Evolutionary conservation across 2,329 filamentous ascomycete genomes (phyloP), one percentile per base, ranked within the genome.

Genomic region (Pseudocercospora fuligena): DNA sequence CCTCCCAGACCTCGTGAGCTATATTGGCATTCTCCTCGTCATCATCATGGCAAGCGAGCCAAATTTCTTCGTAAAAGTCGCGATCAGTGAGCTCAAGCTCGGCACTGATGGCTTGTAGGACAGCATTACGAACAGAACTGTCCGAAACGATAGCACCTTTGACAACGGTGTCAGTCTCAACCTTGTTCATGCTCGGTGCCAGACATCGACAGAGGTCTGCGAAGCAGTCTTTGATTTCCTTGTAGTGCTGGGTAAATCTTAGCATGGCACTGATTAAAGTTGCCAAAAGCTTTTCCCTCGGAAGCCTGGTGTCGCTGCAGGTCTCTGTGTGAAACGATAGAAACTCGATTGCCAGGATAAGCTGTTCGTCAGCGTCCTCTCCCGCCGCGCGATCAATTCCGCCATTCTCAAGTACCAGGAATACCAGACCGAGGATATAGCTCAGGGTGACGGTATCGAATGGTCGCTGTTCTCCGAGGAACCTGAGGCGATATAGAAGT

Each of bases 41-140:
- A 73, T 97, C 92, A 71, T 99, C 95, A 74, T 99, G 94, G 74
- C 90, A 94, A 51, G 92, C 92, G 49, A 99, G 85, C 93, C 93
- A 99, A 23, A 99, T 91, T 77, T 98, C 92, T 68, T 95, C 90
- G 2, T 91, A 95, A 75, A 93, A 95, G 31, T 89, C 87, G 36
- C 94, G 84, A 61, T 97, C 94, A 64, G 90, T 94, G 83, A 99
- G 87, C 77, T 98, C 94, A 54, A 99, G 89, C 70, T 98, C 94
- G 21, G 92, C 88, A 75, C 93, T 93, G 73, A 98, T 94, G 6
- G 92, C 92, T 79, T 97, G 94, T 47, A 99, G 82, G 7, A 94
- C 90, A 5, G 94, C 90, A 14, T 91, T 92, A 66, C 95, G 88
- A 40, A 98, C 93, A 57, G 91, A 87, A 6, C 88, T 83, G 74